Base-by-base conservation (phyloP, 805 yeast species). In the Torulaspora delbrueckii region DNA sequence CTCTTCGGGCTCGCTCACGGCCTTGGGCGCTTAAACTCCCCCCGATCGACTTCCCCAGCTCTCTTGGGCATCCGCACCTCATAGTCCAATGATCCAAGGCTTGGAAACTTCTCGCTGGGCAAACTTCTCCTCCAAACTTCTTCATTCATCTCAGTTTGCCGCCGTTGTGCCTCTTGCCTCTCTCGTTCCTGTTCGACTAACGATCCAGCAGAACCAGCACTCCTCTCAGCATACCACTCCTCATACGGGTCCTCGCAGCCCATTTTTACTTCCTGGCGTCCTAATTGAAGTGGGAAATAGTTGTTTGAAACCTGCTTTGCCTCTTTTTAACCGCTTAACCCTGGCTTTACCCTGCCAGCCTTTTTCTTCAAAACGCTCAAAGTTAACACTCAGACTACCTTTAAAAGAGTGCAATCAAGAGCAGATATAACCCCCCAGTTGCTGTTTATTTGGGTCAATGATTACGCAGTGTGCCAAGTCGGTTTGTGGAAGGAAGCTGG, bases 91-190 rank as follows among this genome's bases (percentile, higher is more conserved):
- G 51, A 43, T 12, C 39, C 31, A 24, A 48, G 34, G 5, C 13
- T 27, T n/a, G 46, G 40, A 27, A 31, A 24, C 19, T 28, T 31
- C 30, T 48, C 52, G 4, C 28, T 32, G 8, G 52, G 52, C 13
- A 45, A 22, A 31, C 52, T 45, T 28, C 52, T 38, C 8, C 27
- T 37, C 24, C 43, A 48, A 16, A 37, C n/a, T 26, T 48, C 52
- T 9, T 38, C 42, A 14, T 48, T 44, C 26, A 23, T 23, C 27
- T 40, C 44, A 31, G 12, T 14, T 42, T 37, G 47, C 37, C 43
- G 43, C 43, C 37, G 43, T 40, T 24, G 43, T 8, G 32, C 16
- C 30, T 28, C 27, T 12, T 13, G 45, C 8, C 37, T 25, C 30
- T 42, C 39, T 22, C 30, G 25, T 18, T 40, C 38, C 3, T 37